Conservation (phyloP, 2,329 filamentous ascomycete species). For the Aspergillus clavatus region DNA sequence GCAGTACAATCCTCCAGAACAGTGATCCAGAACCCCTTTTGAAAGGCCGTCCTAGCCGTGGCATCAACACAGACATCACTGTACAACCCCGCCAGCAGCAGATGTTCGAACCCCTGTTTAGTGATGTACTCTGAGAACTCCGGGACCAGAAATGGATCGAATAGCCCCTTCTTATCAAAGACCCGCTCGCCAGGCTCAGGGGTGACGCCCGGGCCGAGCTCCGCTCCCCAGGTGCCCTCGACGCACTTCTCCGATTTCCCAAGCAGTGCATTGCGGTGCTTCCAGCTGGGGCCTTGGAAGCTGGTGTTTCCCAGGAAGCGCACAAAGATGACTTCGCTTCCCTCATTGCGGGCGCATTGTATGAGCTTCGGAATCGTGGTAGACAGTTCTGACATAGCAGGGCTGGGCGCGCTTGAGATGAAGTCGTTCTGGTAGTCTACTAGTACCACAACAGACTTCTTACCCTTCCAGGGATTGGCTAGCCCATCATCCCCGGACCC, state of each 20-base stretch:
- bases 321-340: neutral
- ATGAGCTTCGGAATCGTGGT: neutral
- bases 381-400: slow-evolving; percentile 1
- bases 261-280: neutral
- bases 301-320: slow-evolving; percentile 2
- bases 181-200: neutral
- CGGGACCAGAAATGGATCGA: neutral
- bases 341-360: neutral
- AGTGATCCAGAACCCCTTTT: slow-evolving; percentile 3
- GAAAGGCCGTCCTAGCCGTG: slow-evolving; percentile 3
- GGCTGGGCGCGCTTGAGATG: neutral
- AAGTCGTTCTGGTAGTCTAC: neutral
- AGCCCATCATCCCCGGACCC: too few relatives aligned
- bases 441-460: neutral
- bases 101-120: neutral
- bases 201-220: neutral
- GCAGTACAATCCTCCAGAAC: slow-evolving; percentile 1
- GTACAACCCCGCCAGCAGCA: neutral
- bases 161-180: neutral
- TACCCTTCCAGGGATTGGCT: neutral
- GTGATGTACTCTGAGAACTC: neutral
- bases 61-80: slow-evolving; percentile 4
- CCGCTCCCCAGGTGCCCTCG: neutral
- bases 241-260: neutral
- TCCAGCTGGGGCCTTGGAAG: slow-evolving; percentile 1